Base-by-base conservation (phyloP, 1,284 basidiomycete species). In the Cystobasidium slooffiae region DNA sequence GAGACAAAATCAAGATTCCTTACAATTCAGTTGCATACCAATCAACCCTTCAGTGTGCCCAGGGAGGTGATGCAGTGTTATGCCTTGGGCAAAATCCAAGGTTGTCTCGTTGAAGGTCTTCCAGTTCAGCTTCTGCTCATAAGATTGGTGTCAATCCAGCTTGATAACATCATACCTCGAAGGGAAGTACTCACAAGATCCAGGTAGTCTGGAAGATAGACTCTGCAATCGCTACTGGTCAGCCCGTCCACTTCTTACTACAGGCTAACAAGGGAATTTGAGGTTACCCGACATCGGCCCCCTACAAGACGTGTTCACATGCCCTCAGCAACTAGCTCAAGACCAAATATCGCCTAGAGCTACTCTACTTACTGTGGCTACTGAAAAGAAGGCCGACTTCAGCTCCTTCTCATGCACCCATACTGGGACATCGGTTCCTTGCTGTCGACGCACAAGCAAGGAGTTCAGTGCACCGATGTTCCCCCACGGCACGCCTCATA, bases 321-420 rank as follows among this genome's bases (percentile, higher is more conserved):
- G 31, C 31, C 55, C 14, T 14, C 16, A 18, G 55, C 20, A 3
- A 58, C 7, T 16, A 7, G 2, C 24, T 16, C 55, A 22, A 31
- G 16, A 5, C 55, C 47, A 6, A 20, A 14, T 3, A 51, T 51
- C 3, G 2, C 14, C 14, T 14, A 20, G 7, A 14, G 24, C 55
- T 16, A 14, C 24, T 22, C 1, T 46, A 39, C 31, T 80, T 7
- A 76, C 76, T 3, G 79, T 80, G 22, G 78, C 80, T 12, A 74
- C 76, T 51, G 55, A 69, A 68, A 74, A 80, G 51, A 81, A 80
- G 68, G 78, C 78, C 61, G 51, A 65, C 61, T 79, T 78, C 46
- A 81, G 78, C 62, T 81, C 80, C 1, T 70, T 44, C 62, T 80
- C 78, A 75, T 81, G 80, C 2, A 80, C 78, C 78, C 78, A 80